Conservation (phyloP, 73 alveolate species). For the Effrenium voratum region DNA sequence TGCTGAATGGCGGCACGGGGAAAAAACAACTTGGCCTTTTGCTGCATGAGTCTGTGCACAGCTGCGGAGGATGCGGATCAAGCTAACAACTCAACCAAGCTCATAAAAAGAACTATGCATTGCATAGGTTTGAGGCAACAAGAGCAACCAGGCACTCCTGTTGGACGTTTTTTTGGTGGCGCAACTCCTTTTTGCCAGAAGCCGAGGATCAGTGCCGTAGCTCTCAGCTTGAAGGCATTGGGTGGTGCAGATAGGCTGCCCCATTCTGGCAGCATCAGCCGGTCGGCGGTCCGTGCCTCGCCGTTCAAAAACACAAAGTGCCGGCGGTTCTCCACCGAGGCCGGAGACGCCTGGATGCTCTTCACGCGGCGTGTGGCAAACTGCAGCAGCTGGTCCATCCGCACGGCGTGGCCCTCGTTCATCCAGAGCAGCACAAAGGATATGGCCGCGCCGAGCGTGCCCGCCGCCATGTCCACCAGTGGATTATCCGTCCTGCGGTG, state of each 20-base stretch:
- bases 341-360: background rate
- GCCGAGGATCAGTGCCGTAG: background rate
- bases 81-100: no score
- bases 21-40: no score
- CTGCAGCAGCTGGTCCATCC: conserved; percentile 24
- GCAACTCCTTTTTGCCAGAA: no score
- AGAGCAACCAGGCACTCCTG: no score
- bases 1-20: no score
- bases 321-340: background rate
- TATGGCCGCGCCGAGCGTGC: conserved; percentile 1
- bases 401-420: conserved; percentile 29
- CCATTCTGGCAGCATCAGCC: conserved; percentile 30
- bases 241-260: background rate
- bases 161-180: no score
- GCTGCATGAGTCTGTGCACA: no score
- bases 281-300: background rate
- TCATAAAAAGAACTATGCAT: no score
- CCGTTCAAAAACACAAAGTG: background rate
- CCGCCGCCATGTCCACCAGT: background rate
- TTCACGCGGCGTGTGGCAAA: conserved; percentile 6
- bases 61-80: no score
- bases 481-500: background rate
- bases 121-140: no score
- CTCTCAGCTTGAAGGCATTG: conserved; percentile 27
- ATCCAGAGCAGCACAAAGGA: conserved; percentile 1